These are phyloP conservation scores for Candida oleophila DNA, from an alignment of 805 yeast species.

Conservation along the genomic window DNA sequence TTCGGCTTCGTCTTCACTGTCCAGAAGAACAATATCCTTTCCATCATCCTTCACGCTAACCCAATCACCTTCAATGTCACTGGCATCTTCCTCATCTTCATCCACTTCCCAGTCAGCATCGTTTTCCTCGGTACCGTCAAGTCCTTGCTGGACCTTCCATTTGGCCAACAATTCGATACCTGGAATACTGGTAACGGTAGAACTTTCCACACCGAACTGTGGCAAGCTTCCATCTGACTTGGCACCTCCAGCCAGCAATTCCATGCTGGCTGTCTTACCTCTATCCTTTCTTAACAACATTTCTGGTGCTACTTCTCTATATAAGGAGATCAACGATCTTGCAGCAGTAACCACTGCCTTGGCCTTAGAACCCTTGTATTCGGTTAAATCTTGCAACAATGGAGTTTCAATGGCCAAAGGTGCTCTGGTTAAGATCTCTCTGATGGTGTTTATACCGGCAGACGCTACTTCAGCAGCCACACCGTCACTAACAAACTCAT, in stretches of 20 bases:
- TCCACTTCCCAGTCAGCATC: slow-evolving; percentile 63
- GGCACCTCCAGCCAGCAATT: slow-evolving; percentile 46
- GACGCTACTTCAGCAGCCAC: slow-evolving; percentile 97
- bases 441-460: slow-evolving; percentile 93
- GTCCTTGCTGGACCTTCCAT: slow-evolving; percentile 70
- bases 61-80: slow-evolving; percentile 89
- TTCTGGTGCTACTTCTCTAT: slow-evolving; percentile 95
- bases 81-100: slow-evolving; percentile 44
- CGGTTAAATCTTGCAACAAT: slow-evolving; percentile 83
- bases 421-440: slow-evolving; percentile 90
- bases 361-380: slow-evolving; percentile 88
- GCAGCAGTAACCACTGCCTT: slow-evolving; percentile 96
- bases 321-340: slow-evolving; percentile 76
- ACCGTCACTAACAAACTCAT: slow-evolving; percentile 97
- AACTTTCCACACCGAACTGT: slow-evolving; percentile 72
- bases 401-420: slow-evolving; percentile 92
- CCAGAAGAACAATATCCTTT: slow-evolving; percentile 59
- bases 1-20: slow-evolving; percentile 46
- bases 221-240: slow-evolving; percentile 24
- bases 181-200: slow-evolving; percentile 69
- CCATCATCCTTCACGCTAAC: slow-evolving; percentile 83
- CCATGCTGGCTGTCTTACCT: slow-evolving; percentile 90
- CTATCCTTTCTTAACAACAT: slow-evolving; percentile 89
- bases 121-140: slow-evolving; percentile 49
- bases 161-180: slow-evolving; percentile 88